Base-by-base conservation (phyloP, 2,329 filamentous ascomycete genomes). In the Trichoderma sp. region DNA sequence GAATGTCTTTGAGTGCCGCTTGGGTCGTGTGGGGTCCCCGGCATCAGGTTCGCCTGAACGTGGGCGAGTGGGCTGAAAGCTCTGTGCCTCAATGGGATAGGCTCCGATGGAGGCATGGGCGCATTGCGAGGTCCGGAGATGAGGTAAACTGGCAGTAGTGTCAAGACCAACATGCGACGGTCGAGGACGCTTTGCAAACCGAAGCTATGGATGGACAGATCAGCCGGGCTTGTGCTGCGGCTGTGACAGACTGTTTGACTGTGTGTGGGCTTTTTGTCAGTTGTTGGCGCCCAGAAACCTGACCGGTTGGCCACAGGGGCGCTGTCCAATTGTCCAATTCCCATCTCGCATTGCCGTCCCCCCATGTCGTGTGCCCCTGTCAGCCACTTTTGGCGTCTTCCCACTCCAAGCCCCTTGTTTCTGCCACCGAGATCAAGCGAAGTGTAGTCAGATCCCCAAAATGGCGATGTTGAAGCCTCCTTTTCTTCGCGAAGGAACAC, bases 11-110 rank as follows among this genome's bases (percentile, higher is more conserved):
- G 53, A 43, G n/a, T 57, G 53, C 39, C 39, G 23, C 55, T 59
- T 30, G 53, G 59, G 57, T 58, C 28, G 62, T 65, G 70, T 71
- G 70, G 70, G 70, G 70, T 63, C 64, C 70, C 70, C 70, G 64
- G 70, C 64, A 57, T 66, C 34, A 55, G 43, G 28, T 50, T 39
- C 28, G 26, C 28, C 36, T 47, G 53, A 62, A 47, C 23, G 28
- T 39, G 55, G 43, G 57, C 39, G 63, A 62, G 43, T 55, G 32
- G 55, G 43, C 36, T 71, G 58, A 34, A 65, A 15, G 50, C 17
- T 23, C 17, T 32, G 50, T 13, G 59, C 23, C 23, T 66, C 15
- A 50, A 65, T 20, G 28, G 17, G 39, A 63, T 63, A 47, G 39
- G 34, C 67, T n/a, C 20, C 13, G 23, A 53, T 47, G 34, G 30